Conservation (phyloP, 768 basidiomycete genomes). For the Phaeolepiota aurea region DNA sequence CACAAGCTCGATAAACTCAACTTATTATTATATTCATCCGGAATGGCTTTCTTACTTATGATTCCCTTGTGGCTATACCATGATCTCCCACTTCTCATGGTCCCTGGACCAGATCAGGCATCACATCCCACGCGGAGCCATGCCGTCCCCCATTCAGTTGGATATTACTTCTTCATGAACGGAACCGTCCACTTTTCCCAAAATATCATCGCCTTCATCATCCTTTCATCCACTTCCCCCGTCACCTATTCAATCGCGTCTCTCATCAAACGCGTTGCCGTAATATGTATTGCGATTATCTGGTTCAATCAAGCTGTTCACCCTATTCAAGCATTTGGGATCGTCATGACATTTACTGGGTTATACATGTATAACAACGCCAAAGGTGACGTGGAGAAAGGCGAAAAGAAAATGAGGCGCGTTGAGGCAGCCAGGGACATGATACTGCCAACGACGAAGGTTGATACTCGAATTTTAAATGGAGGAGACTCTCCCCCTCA, state of each 20-base stretch:
- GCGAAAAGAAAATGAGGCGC: constrained; percentile 80
- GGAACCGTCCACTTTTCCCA: constrained; percentile 95
- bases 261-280: constrained; percentile 93
- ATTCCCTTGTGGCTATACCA: constrained; percentile 90
- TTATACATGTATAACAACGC: constrained; percentile 95
- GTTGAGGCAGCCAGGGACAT: constrained; percentile 66
- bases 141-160: constrained; percentile 50
- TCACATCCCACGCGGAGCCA: constrained; percentile 38
- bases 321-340: constrained; percentile 82
- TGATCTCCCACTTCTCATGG: constrained; percentile 68
- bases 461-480: constrained; percentile 43
- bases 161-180: constrained; percentile 85
- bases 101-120: constrained; percentile 31
- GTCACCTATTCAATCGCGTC: constrained; percentile 99
- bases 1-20: constrained; percentile 97
- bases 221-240: constrained; percentile 91
- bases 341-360: constrained; percentile 80
- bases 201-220: constrained; percentile 95
- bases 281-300: constrained; percentile 94
- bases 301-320: constrained; percentile 93
- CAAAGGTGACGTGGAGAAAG: constrained; percentile 86
- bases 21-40: constrained; percentile 86
- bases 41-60: constrained; percentile 94
- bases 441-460: constrained; percentile 60
- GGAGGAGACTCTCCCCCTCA: constrained; percentile 30